These are phyloP conservation scores for Rosa lucieae DNA, from an alignment of 306 rosid genomes.

Conservation along the genomic window DNA sequence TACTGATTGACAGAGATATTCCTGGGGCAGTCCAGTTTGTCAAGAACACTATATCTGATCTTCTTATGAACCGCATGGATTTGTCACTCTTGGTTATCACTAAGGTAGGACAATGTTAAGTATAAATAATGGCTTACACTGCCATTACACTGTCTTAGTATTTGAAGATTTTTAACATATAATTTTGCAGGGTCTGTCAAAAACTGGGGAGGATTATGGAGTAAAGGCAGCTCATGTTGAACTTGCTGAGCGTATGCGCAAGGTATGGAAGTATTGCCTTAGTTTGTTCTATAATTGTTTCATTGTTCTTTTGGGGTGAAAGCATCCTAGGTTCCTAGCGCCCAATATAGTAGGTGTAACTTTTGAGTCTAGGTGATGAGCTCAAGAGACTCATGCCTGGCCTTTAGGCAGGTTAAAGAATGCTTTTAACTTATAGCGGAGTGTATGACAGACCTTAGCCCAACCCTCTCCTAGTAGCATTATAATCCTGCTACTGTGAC, in stretches of 20 bases:
- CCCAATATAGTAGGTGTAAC: not conserved
- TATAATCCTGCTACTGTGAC: not conserved
- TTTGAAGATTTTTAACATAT: slow-evolving; percentile 5
- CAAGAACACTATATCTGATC: slow-evolving; percentile 93
- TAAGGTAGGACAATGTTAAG: slow-evolving; percentile 51
- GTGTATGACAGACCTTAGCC: not conserved
- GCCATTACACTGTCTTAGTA: not conserved
- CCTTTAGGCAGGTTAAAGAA: not conserved
- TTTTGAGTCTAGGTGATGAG: not conserved
- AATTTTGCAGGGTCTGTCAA: slow-evolving; percentile 75
- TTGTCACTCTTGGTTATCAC: slow-evolving; percentile 93
- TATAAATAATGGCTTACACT: slow-evolving; percentile 6
- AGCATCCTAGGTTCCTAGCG: not conserved
- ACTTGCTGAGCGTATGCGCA: slow-evolving; percentile 99
- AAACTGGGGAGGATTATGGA: slow-evolving; percentile 97
- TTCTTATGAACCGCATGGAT: slow-evolving; percentile 97
- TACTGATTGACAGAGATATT: slow-evolving; percentile 77
- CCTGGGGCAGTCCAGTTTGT: slow-evolving; percentile 96
- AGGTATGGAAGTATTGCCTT: slow-evolving; percentile 48
- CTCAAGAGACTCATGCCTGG: not conserved
- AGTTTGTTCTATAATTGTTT: not conserved
- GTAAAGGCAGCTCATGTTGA: slow-evolving; percentile 97
- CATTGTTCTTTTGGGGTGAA: not conserved
- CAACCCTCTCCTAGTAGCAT: not conserved
- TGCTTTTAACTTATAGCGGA: not conserved